Evolutionary conservation across 305 asterid genomes (phyloP).

Genomic region (Ilex paraguariensis): DNA sequence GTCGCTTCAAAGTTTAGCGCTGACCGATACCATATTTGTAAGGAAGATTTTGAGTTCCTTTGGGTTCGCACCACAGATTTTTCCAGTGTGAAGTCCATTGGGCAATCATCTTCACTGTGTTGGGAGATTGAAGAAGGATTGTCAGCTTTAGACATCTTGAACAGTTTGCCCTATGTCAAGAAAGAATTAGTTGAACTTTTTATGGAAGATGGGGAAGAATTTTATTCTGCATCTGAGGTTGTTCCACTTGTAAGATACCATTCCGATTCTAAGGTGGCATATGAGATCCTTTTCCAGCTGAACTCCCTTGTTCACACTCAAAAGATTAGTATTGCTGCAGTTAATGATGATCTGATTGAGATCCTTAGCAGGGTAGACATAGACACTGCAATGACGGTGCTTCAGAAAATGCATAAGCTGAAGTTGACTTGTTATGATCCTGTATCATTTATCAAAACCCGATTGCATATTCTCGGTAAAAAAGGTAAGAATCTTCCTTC

Average conservation of each 20-base stretch:
- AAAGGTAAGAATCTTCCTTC: constrained; percentile 25
- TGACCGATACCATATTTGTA: constrained; percentile 68
- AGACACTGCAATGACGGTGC: constrained; percentile 45
- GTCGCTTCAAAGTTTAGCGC: constrained; percentile 49
- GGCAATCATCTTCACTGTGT: constrained; percentile 66
- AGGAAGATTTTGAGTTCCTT: constrained; percentile 59
- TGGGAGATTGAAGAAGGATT: constrained; percentile 49
- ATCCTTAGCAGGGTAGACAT: constrained; percentile 42
- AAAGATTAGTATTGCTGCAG: constrained; percentile 63
- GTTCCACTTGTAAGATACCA: constrained; percentile 57
- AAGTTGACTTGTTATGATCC: constrained; percentile 66
- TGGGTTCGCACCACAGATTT: constrained; percentile 93
- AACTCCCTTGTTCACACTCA: constrained; percentile 77
- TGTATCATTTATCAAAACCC: constrained; percentile 36
- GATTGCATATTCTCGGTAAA: constrained; percentile 20
- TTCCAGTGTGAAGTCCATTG: constrained; percentile 60
- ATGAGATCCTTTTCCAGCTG: constrained; percentile 85
- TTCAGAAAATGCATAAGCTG: constrained; percentile 69
- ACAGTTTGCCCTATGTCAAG: constrained; percentile 45
- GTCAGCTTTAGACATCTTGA: constrained; percentile 29
- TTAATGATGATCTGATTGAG: constrained; percentile 43
- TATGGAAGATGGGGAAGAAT: constrained; percentile 36
- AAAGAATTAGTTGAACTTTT: constrained; percentile 35
- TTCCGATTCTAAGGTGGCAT: constrained; percentile 36
- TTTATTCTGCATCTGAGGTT: constrained; percentile 35